Evolutionary conservation across 1,284 basidiomycete genomes (phyloP).

Genomic region (Gomphus sp.): DNA sequence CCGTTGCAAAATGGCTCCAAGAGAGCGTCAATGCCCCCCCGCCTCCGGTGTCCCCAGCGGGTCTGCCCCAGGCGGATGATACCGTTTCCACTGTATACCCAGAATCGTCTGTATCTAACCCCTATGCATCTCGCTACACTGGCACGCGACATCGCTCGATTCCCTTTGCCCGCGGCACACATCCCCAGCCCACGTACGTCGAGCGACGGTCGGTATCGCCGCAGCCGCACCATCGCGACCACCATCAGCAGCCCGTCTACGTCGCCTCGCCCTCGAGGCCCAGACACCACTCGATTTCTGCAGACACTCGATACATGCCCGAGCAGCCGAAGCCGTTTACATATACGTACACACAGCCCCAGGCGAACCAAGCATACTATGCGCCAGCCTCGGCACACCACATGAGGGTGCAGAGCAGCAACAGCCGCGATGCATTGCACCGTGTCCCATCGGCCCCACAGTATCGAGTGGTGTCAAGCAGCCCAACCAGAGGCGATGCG

Average conservation of each 20-base stretch:
- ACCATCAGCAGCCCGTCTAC: neutral
- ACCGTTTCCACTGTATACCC: conserved; percentile 9
- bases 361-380: conserved; percentile 6
- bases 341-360: conserved; percentile 3
- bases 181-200: neutral
- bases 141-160: conserved; percentile 4
- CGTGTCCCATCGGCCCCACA: neutral
- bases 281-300: conserved; percentile 6
- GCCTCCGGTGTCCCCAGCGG: conserved; percentile 1
- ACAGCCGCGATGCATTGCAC: neutral
- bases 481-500: conserved; percentile 3
- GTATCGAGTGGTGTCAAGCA: conserved; percentile 1
- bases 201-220: conserved; percentile 6
- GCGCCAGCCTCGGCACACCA: neutral
- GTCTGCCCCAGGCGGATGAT: conserved; percentile 4
- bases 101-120: conserved; percentile 10
- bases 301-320: conserved; percentile 2
- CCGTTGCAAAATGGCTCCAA: conserved; percentile 2
- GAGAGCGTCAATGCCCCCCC: conserved; percentile 8
- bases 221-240: conserved; percentile 7
- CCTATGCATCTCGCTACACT: conserved; percentile 8
- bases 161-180: neutral
- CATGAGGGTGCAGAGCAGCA: neutral
- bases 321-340: conserved; percentile 1
- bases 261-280: neutral